Base-by-base conservation (phyloP, 192 early-diverging fungal species). In the Coemansia reversa region DNA sequence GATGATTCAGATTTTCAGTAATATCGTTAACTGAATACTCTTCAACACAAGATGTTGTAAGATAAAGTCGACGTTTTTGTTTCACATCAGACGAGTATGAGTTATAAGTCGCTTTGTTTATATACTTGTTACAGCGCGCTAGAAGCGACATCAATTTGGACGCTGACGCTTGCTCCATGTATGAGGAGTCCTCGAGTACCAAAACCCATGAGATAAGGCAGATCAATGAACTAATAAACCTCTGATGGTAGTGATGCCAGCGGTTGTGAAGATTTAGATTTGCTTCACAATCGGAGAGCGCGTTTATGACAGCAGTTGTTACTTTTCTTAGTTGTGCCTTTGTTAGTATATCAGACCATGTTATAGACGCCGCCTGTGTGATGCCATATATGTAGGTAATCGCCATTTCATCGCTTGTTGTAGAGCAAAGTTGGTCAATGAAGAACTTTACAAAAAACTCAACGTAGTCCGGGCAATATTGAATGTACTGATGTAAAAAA, bases 241-340 rank as follows among this genome's bases (percentile, higher is more conserved):
- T 25, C 39, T 81, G 78, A 27, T 81, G 78, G 51, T 75, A 81
- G 48, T 55, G 69, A 24, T 60, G 53, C 78, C 78, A 81, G 24
- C 63, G 45, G 6, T 55, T 52, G 32, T 72, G 69, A 0, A 63
- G 65, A 12, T 54, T 39, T 20, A 81, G 54, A 23, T 66, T 47
- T 7, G 51, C 39, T 51, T 81, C 78, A 59, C 78, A 81, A 24
- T 58, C 30, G 1, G 65, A 29, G 28, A 75, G 51, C 3, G 58
- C 62, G 30, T 57, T 25, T 4, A 65, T 47, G 5, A 81, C 39
- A 4, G 49, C 22, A 19, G 62, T 25, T 11, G 67, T 30, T 51
- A 75, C 68, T 20, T 27, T 45, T 29, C 7, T 42, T 20, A 62
- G 32, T 22, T 71, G 66, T 20, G 27, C 30, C 2, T 51, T 25